phyloP scores from a whole-genome alignment of 1,139 yeast genomes.

The Taphrina wiesneri region DNA sequence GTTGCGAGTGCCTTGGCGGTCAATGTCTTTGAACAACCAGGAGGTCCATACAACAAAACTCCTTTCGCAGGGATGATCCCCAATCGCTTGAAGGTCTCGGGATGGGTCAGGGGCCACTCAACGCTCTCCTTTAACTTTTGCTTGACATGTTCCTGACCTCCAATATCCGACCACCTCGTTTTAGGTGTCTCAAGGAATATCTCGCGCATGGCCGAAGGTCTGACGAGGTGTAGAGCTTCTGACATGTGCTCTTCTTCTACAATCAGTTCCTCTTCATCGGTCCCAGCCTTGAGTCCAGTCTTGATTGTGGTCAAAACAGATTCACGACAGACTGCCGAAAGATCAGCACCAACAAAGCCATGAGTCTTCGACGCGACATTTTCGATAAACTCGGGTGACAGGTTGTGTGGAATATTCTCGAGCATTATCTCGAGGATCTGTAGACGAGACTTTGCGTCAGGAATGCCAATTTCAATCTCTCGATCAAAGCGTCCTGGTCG shows the following conservation, averaged over 20 bases:
- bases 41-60: constrained; percentile 92
- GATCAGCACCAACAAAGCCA: constrained; percentile 96
- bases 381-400: constrained; percentile 57
- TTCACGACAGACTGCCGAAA: constrained; percentile 83
- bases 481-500: constrained; percentile 93
- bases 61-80: constrained; percentile 94
- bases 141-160: constrained; percentile 86
- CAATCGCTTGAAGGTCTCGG: constrained; percentile 68
- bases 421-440: constrained; percentile 74
- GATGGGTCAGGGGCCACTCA: constrained; percentile 83
- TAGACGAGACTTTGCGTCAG: constrained; percentile 91
- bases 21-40: constrained; percentile 96
- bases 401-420: constrained; percentile 61
- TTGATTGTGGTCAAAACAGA: constrained; percentile 82
- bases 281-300: constrained; percentile 52
- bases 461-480: constrained; percentile 96
- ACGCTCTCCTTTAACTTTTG: constrained; percentile 82
- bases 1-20: constrained; percentile 99
- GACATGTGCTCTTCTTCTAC: constrained; percentile 59
- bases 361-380: constrained; percentile 75
- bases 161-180: constrained; percentile 90
- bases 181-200: constrained; percentile 88
- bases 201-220: constrained; percentile 98
- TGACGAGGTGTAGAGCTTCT: constrained; percentile 68
- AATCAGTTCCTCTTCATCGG: constrained; percentile 48